Conservation (phyloP, 176 grass and related monocot species). For the Microstegium vimineum region DNA sequence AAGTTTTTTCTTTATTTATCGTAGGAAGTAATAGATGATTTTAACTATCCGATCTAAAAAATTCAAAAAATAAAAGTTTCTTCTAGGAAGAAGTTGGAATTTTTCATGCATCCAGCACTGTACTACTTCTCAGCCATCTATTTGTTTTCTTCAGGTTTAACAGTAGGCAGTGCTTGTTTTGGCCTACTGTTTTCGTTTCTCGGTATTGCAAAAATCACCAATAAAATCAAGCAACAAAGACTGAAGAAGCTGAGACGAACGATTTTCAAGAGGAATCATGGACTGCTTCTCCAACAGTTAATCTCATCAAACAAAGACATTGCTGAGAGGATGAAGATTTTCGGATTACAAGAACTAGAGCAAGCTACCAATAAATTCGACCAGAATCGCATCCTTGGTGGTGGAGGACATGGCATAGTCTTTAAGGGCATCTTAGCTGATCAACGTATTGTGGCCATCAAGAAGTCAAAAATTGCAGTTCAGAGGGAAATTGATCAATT, state of each 20-base stretch:
- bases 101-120: background rate
- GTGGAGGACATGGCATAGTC: conserved; percentile 28
- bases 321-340: conserved; percentile 30
- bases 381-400: conserved; percentile 29
- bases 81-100: background rate
- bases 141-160: conserved; percentile 19
- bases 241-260: conserved; percentile 20
- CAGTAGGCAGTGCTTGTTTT: conserved; percentile 26
- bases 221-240: conserved; percentile 19
- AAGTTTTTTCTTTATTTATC: too few species aligned
- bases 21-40: too few species aligned
- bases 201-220: conserved; percentile 13
- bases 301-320: conserved; percentile 38
- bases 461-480: background rate
- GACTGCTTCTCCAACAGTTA: conserved; percentile 35
- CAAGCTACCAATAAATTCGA: conserved; percentile 25
- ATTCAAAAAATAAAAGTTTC: too few species aligned
- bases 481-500: too few species aligned
- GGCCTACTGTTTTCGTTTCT: conserved; percentile 18
- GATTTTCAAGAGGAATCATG: conserved; percentile 46
- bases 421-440: conserved; percentile 24
- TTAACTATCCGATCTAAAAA: too few species aligned
- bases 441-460: conserved; percentile 24
- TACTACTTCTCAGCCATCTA: background rate
- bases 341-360: conserved; percentile 27